Percentiles rank a stretch among this genome's conserved stretches.
Evolutionary conservation across 1,284 basidiomycete genomes (phyloP).

Genomic region (Entoloma clypeatum): DNA sequence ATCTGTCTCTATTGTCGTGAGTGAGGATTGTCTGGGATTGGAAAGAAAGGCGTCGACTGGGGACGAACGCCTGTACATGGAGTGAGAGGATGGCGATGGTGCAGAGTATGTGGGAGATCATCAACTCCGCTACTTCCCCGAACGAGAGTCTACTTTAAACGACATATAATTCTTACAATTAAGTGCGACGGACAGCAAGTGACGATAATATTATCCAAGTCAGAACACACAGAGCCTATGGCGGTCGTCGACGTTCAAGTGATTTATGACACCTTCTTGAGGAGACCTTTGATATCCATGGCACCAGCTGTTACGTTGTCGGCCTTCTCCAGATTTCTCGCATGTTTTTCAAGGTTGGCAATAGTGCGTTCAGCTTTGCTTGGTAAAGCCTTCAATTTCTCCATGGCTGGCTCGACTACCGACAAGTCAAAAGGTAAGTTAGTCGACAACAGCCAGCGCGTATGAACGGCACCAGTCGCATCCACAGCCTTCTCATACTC

Average conservation of each 20-base stretch:
- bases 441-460: slow-evolving; percentile 15
- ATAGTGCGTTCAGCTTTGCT: slow-evolving; percentile 42
- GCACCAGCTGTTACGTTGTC: slow-evolving; percentile 27
- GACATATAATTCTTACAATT: too few species aligned
- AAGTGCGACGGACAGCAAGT: too few species aligned
- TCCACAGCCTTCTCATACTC: slow-evolving; percentile 40
- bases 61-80: not conserved
- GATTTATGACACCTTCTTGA: slow-evolving; percentile 29
- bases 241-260: slow-evolving; percentile 12
- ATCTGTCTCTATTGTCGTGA: slow-evolving; percentile 6
- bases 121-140: not conserved
- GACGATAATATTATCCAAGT: too few species aligned
- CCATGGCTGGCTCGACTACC: slow-evolving; percentile 34
- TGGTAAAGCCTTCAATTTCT: slow-evolving; percentile 37
- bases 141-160: too few species aligned
- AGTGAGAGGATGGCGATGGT: not conserved
- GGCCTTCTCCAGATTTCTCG: slow-evolving; percentile 41
- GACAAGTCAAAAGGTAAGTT: slow-evolving; percentile 6
- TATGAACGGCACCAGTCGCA: slow-evolving; percentile 37
- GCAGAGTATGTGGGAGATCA: not conserved
- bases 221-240: not conserved
- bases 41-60: not conserved
- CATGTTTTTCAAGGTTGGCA: slow-evolving; percentile 40
- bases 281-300: slow-evolving; percentile 32
- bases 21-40: slow-evolving; percentile 1